Evolutionary conservation across 495 filamentous ascomycete species (phyloP).

Genomic region (Amphirosellinia nigrospora): DNA sequence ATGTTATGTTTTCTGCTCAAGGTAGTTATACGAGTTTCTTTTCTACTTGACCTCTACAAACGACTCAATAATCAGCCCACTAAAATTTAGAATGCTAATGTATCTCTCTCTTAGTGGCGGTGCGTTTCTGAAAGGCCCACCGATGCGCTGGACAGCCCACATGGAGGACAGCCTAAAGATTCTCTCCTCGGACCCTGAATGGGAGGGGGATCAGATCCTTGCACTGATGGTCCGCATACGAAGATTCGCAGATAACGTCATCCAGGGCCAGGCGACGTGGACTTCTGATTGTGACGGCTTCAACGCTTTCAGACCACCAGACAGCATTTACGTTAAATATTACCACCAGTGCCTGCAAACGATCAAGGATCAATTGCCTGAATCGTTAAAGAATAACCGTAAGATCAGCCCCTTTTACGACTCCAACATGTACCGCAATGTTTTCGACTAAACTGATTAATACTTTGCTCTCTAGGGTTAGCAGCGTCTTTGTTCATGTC

Average conservation of each 20-base stretch:
- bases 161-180: slow-evolving; percentile 42
- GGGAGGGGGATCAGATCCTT: slow-evolving; percentile 33
- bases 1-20: slow-evolving; percentile 33
- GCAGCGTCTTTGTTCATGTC: slow-evolving; percentile 12
- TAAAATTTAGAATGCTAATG: neutral
- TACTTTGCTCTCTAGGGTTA: neutral
- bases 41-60: neutral
- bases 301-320: slow-evolving; percentile 24
- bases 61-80: neutral
- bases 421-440: neutral
- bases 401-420: slow-evolving; percentile 17
- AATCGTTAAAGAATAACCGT: slow-evolving; percentile 32
- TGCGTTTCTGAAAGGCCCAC: slow-evolving; percentile 33
- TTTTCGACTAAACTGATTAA: neutral
- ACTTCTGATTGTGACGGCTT: slow-evolving; percentile 24
- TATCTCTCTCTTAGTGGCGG: slow-evolving; percentile 34
- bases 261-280: slow-evolving; percentile 31
- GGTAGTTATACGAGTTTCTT: slow-evolving; percentile 23
- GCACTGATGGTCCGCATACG: slow-evolving; percentile 43
- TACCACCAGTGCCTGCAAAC: slow-evolving; percentile 28
- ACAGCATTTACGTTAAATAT: slow-evolving; percentile 30
- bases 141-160: slow-evolving; percentile 42
- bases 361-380: slow-evolving; percentile 30
- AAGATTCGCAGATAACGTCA: slow-evolving; percentile 37
- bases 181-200: slow-evolving; percentile 31